These are phyloP conservation scores for Tephrocybe sp. DNA, from an alignment of 768 basidiomycete genomes.

Conservation along the genomic window DNA sequence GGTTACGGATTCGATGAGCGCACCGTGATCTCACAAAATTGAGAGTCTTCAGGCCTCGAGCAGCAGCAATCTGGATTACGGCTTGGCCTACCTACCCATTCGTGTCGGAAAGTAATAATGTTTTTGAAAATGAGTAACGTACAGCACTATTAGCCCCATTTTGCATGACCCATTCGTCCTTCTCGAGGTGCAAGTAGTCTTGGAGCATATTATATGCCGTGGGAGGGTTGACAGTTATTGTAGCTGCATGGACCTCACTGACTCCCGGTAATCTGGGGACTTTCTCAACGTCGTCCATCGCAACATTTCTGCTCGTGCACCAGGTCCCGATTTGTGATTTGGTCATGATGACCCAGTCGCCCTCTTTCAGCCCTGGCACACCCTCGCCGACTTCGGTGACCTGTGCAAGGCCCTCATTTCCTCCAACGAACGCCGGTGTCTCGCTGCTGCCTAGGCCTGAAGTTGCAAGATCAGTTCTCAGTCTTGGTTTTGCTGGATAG, in stretches of 20 bases:
- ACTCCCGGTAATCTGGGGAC: slow-evolving; percentile 47
- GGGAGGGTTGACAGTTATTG: slow-evolving; percentile 78
- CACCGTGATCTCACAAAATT: slow-evolving; percentile 79
- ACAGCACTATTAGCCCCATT: slow-evolving; percentile 87
- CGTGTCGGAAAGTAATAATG: not conserved
- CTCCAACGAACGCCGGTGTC: slow-evolving; percentile 54
- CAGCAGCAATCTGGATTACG: slow-evolving; percentile 82
- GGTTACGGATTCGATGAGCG: slow-evolving; percentile 9
- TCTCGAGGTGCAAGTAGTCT: slow-evolving; percentile 59
- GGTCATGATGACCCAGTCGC: slow-evolving; percentile 76
- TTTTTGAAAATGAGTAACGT: slow-evolving; percentile 20
- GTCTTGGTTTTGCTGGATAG: slow-evolving; percentile 65
- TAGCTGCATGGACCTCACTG: slow-evolving; percentile 67
- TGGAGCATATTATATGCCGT: slow-evolving; percentile 83
- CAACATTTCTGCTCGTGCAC: slow-evolving; percentile 55
- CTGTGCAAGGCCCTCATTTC: slow-evolving; percentile 75
- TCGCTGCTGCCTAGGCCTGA: slow-evolving; percentile 29
- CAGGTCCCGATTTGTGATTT: slow-evolving; percentile 76
- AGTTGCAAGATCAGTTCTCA: slow-evolving; percentile 29
- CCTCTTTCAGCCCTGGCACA: slow-evolving; percentile 43
- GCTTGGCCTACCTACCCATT: slow-evolving; percentile 69
- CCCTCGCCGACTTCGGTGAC: slow-evolving; percentile 59
- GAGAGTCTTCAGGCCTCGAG: slow-evolving; percentile 68
- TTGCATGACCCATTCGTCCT: slow-evolving; percentile 81
- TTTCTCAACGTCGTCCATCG: slow-evolving; percentile 54